Base-by-base conservation (phyloP, 2,329 filamentous ascomycete species). In the Escovopsis weberi region DNA sequence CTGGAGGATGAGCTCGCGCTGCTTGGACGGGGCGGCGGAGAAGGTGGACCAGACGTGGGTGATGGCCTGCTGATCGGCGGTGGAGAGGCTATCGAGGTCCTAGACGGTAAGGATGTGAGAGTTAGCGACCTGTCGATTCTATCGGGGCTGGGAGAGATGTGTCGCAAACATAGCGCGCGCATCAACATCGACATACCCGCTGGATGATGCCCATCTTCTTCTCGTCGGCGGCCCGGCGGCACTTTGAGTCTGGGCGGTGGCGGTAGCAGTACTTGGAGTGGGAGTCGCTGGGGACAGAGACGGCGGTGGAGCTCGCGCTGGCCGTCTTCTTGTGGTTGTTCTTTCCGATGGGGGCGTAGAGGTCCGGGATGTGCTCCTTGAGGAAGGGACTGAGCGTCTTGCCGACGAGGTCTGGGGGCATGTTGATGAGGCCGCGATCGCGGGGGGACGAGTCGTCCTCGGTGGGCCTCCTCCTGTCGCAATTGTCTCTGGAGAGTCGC, bases 31-130 rank as follows among this genome's bases (percentile, higher is more conserved):
- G 1, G 91, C 88, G 34, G 91, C 91, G 1, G 89, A 96, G 67
- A 98, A 98, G 39, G 96, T 72, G 0, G 89, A 94, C 91, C 91
- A 98, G 43, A 96, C 88, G 55, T 95, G 89, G 32, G 88, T 86
- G 54, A 98, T 95, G 56, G 85, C 88, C 63, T 95, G 86, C 63
- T 94, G 87, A 59, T 98, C 91, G 50, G 76, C 79, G 48, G 82
- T 75, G 5, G 87, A 82, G 32, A 95, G 74, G 38, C 75, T 79
- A 53, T 89, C 83, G 41, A 96, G 76, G 61, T 91, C 83, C 80
- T 88, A 41, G 5, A 33, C 15, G 15, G 15, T 15, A 15, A 15
- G 15, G 15, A 2, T 15, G 15, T 15, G 15, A 15, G 15, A 15
- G 15, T 15, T 15, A 15, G 15, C 15, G 15, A 15, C 15, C 15